Percentiles rank a stretch among this genome's conserved stretches.
Conservation (phyloP, 2,329 filamentous ascomycete species). For the Cadophora sp. region DNA sequence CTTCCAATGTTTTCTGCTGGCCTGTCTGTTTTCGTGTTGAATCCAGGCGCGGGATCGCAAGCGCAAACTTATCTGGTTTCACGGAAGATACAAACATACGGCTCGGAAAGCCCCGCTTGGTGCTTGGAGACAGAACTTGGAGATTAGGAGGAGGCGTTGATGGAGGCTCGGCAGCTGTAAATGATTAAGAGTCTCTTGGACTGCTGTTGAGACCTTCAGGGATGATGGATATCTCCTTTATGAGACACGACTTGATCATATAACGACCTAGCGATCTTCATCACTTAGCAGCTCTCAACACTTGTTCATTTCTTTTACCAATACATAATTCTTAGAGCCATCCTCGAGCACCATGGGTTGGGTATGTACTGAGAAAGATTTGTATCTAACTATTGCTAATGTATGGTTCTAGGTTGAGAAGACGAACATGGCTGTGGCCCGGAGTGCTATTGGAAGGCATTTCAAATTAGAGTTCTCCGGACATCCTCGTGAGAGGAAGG, state of each 20-base stretch:
- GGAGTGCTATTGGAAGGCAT: constrained; percentile 70
- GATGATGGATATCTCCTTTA: constrained; percentile 21
- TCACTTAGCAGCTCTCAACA: neutral
- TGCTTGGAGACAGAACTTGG: neutral
- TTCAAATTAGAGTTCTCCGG: constrained; percentile 85
- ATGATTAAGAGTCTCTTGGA: constrained; percentile 3
- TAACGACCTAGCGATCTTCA: constrained; percentile 17
- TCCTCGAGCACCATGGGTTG: constrained; percentile 40
- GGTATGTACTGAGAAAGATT: constrained; percentile 31
- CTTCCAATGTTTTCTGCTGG: constrained; percentile 16
- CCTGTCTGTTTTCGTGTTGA: constrained; percentile 3
- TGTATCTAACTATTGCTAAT: constrained; percentile 15
- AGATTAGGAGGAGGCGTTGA: constrained; percentile 7
- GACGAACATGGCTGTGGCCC: constrained; percentile 59
- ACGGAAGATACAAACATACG: constrained; percentile 23
- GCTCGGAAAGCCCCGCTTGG: constrained; percentile 25
- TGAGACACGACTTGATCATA: constrained; percentile 25
- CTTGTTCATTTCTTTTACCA: constrained; percentile 12
- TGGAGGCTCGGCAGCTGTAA: constrained; percentile 7
- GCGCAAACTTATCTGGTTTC: constrained; percentile 27
- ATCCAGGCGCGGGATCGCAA: constrained; percentile 6
- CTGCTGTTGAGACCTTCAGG: constrained; percentile 8
- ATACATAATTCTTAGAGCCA: constrained; percentile 27
- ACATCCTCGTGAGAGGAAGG: constrained; percentile 63
- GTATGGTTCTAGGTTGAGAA: constrained; percentile 36